These are phyloP conservation scores for Obba rivulosa DNA, from an alignment of 768 basidiomycete species.

Conservation along the genomic window DNA sequence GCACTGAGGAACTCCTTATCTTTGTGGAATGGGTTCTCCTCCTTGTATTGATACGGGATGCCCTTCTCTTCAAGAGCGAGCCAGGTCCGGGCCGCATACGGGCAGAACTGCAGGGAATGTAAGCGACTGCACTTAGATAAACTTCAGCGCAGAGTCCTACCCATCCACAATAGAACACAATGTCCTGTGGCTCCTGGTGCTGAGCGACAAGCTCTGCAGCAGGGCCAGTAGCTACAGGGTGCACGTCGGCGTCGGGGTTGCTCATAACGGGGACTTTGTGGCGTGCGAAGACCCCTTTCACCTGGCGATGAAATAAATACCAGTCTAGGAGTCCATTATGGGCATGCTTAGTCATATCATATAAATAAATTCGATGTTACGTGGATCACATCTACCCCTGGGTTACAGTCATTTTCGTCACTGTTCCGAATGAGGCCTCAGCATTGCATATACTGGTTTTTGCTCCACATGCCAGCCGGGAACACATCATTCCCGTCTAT, in stretches of 20 bases:
- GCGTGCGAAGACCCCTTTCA: no score
- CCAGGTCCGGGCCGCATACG: constrained; percentile 59
- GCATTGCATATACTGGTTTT: no score
- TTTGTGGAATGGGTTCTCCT: constrained; percentile 69
- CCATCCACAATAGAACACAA: constrained; percentile 60
- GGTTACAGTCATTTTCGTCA: no score
- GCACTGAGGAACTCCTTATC: constrained; percentile 49
- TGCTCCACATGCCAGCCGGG: no score
- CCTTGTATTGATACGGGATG: constrained; percentile 63
- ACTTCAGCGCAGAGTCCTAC: constrained; percentile 21
- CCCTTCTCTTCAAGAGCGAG: constrained; percentile 61
- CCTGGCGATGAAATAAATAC: no score
- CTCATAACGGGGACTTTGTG: background rate
- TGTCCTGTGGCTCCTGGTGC: constrained; percentile 46
- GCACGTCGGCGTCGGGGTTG: constrained; percentile 40
- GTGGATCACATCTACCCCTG: no score
- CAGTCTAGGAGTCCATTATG: no score
- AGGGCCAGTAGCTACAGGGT: constrained; percentile 51
- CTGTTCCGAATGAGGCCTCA: no score
- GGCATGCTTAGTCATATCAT: no score
- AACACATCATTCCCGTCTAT: no score
- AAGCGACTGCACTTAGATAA: background rate
- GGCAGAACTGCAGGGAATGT: constrained; percentile 40
- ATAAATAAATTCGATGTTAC: no score
- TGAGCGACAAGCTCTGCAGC: constrained; percentile 47